phyloP scores from a whole-genome alignment of 306 rosid species.

The Gleditsia sinensis region DNA sequence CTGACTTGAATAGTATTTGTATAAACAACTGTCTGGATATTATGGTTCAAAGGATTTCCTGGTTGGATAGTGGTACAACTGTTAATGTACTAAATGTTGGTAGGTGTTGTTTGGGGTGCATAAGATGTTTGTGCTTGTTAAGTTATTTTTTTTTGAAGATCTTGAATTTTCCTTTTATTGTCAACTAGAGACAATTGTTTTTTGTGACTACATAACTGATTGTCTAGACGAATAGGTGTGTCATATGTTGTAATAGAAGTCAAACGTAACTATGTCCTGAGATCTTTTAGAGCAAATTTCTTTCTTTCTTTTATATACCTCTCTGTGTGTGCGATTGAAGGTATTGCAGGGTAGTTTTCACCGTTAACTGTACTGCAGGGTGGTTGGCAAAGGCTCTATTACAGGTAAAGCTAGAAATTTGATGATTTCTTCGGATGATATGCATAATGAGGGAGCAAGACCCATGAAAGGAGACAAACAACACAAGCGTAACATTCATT shows the following conservation, averaged over 20 bases:
- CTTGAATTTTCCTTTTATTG: neutral
- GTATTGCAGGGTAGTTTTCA: neutral
- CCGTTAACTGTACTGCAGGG: constrained; percentile 52
- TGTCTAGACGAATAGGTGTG: neutral
- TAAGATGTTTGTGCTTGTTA: constrained; percentile 4
- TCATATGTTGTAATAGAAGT: neutral
- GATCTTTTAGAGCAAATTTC: neutral
- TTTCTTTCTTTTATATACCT: neutral
- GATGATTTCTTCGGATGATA: constrained; percentile 48
- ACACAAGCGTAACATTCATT: constrained; percentile 47
- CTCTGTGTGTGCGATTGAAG: neutral
- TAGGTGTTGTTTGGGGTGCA: constrained; percentile 19
- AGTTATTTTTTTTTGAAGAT: neutral
- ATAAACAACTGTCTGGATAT: neutral
- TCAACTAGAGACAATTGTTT: neutral
- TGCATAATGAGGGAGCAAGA: constrained; percentile 46
- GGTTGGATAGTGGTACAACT: neutral
- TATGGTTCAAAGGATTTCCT: neutral
- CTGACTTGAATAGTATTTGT: neutral
- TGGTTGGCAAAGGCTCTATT: constrained; percentile 45
- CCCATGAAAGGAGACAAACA: constrained; percentile 61
- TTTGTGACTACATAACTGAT: constrained; percentile 18
- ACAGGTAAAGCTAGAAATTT: constrained; percentile 54
- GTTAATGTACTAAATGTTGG: neutral
- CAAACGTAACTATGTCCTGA: neutral